Evolutionary conservation across 345 rosid genomes (phyloP).

Genomic region (Sonneratia caseolaris): DNA sequence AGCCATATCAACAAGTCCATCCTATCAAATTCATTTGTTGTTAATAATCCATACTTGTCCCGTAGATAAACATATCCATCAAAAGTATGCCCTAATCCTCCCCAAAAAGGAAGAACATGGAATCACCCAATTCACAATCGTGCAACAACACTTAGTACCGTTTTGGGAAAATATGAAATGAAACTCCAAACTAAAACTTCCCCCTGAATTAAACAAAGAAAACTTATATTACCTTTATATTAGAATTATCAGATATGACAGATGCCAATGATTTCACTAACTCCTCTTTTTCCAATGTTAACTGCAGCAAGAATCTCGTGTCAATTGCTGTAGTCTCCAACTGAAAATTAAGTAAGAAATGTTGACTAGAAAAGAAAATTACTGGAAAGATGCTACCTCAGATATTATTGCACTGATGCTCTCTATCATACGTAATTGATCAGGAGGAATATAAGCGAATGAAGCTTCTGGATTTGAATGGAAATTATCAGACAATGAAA

Average conservation of each 20-base stretch:
- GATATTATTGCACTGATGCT: constrained; percentile 61
- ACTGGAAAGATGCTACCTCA: constrained; percentile 43
- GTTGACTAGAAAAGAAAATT: background rate
- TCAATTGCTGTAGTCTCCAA: background rate
- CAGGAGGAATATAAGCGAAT: constrained; percentile 60
- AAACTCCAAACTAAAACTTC: background rate
- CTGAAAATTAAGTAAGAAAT: constrained; percentile 3
- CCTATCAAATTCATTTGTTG: background rate
- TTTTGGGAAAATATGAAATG: background rate
- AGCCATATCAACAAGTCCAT: background rate
- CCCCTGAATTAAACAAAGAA: background rate
- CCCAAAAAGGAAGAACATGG: background rate
- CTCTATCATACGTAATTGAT: constrained; percentile 66
- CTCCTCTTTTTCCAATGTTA: constrained; percentile 82
- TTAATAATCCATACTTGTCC: background rate
- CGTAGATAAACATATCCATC: background rate
- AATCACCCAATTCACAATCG: background rate
- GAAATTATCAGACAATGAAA: constrained; percentile 32
- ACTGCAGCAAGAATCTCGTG: constrained; percentile 34
- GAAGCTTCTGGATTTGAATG: constrained; percentile 37
- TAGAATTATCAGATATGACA: constrained; percentile 59
- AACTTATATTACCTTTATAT: constrained; percentile 49
- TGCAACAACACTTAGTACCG: background rate
- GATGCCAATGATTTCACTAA: constrained; percentile 64
- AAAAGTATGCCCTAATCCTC: background rate